Base-by-base conservation (phyloP, 805 yeast genomes). In the Myxozyma neotropica region DNA sequence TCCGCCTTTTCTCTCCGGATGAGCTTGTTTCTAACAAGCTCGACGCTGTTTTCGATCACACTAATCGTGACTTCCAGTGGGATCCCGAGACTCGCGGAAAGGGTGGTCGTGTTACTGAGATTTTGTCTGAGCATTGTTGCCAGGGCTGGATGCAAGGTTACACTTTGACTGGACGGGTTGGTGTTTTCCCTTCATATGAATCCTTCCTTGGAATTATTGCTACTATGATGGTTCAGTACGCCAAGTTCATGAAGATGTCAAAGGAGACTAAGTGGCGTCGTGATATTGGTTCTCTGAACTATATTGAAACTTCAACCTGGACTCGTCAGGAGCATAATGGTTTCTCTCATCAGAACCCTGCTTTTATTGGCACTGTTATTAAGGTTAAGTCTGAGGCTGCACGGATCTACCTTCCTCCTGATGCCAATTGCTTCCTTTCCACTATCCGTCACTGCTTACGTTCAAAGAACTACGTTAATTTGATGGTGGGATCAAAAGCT, bases 251-350 rank as follows among this genome's bases (percentile, higher is more conserved):
- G 56, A 62, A 64, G 62, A 64, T 59, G 66, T 60, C 61, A 23
- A 38, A 46, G 52, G 67, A 64, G 58, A 53, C 61, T 19, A 46
- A 21, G 33, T 64, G 67, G 67, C 63, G 65, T 24, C 55, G 60
- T 15, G 61, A 50, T 29, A 38, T 54, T 26, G 64, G 58, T 27
- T 62, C 66, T 48, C 57, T 64, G 45, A 64, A 64, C 59, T 62
- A 55, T 57, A 57, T 64, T 36, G 62, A 58, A 43, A 58, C 67
- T 24, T 58, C 66, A 29, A 64, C 67, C 45, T 61, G 66, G 66
- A 45, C 66, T 19, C 63, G 67, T 26, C 67, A 64, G 61, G 67
- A 64, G 55, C 67, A 64, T 56, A 64, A 64, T 44, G 67, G 67
- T 15, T 64, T 62, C 56, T 62, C 67, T 17, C 67, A 64, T 39